Conservation (phyloP, 495 filamentous ascomycete species). For the Hypomontagnella monticulosa region DNA sequence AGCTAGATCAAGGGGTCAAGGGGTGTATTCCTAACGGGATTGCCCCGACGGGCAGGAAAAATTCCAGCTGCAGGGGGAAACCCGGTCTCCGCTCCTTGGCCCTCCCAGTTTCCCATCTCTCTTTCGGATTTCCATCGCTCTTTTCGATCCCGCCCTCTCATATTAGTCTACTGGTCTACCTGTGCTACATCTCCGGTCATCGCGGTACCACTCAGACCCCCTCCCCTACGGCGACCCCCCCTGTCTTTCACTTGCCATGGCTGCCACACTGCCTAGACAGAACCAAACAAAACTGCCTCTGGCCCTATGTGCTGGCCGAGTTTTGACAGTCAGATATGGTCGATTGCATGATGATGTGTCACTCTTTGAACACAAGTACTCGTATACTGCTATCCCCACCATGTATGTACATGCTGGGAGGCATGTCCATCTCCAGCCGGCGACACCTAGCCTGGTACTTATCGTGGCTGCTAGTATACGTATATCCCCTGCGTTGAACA, state of each 20-base stretch:
- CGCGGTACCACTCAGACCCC: conserved; percentile 32
- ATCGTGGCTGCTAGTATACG: conserved; percentile 20
- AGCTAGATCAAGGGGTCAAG: conserved; percentile 24
- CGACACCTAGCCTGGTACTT: conserved; percentile 24
- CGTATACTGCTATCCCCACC: neutral
- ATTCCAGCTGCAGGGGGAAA: conserved; percentile 48
- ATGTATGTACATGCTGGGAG: conserved; percentile 17
- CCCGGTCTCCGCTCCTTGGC: conserved; percentile 42
- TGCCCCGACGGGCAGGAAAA: conserved; percentile 44
- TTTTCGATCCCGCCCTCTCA: conserved; percentile 36
- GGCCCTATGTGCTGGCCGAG: conserved; percentile 38
- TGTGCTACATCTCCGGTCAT: conserved; percentile 23
- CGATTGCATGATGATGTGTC: conserved; percentile 40
- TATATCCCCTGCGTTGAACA: conserved; percentile 36
- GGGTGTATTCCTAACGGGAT: conserved; percentile 45
- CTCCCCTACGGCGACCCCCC: conserved; percentile 38
- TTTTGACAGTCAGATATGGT: conserved; percentile 30
- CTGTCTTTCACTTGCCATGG: conserved; percentile 25
- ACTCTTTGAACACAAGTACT: conserved; percentile 12
- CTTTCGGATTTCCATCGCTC: conserved; percentile 39
- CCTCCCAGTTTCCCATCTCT: conserved; percentile 32
- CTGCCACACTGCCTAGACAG: conserved; percentile 33
- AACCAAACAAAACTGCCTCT: conserved; percentile 32
- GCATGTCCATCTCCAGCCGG: conserved; percentile 11
- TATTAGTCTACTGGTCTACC: conserved; percentile 6